These are phyloP conservation scores for Arthrocladium fulminans DNA, from an alignment of 2,329 filamentous ascomycete species.

Conservation along the genomic window DNA sequence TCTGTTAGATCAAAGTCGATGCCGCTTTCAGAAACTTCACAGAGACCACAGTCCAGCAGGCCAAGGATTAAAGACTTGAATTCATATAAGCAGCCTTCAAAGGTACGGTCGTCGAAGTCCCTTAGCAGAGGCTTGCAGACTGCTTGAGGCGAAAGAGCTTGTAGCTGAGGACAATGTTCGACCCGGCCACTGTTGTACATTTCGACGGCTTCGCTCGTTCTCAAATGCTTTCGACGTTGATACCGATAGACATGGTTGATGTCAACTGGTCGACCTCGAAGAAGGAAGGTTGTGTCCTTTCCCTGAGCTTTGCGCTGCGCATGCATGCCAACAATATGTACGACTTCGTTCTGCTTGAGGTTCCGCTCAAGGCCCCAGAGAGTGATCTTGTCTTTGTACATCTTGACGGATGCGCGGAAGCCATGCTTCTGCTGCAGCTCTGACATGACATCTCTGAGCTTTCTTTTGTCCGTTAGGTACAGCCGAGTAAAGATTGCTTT, in stretches of 20 bases:
- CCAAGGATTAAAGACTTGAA: not conserved
- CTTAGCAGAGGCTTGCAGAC: not conserved
- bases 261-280: not conserved
- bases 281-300: not conserved
- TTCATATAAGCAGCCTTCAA: not conserved
- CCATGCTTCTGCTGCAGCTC: conserved; percentile 15
- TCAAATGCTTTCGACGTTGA: not conserved
- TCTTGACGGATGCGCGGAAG: conserved; percentile 17
- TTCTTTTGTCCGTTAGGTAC: conserved; percentile 14
- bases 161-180: not conserved
- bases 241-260: not conserved
- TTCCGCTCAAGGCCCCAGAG: conserved; percentile 13
- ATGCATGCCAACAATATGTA: not conserved
- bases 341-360: not conserved
- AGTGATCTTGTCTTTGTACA: conserved; percentile 17
- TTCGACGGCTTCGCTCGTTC: not conserved
- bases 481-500: conserved; percentile 16
- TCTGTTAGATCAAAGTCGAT: not conserved
- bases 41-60: not conserved
- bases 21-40: not conserved
- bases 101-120: not conserved
- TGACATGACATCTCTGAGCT: conserved; percentile 14
- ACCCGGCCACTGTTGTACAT: not conserved
- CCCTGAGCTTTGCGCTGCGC: not conserved
- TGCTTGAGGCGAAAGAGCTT: not conserved